phyloP scores from a whole-genome alignment of 2,329 filamentous ascomycete genomes.

The Colletotrichum sp. region DNA sequence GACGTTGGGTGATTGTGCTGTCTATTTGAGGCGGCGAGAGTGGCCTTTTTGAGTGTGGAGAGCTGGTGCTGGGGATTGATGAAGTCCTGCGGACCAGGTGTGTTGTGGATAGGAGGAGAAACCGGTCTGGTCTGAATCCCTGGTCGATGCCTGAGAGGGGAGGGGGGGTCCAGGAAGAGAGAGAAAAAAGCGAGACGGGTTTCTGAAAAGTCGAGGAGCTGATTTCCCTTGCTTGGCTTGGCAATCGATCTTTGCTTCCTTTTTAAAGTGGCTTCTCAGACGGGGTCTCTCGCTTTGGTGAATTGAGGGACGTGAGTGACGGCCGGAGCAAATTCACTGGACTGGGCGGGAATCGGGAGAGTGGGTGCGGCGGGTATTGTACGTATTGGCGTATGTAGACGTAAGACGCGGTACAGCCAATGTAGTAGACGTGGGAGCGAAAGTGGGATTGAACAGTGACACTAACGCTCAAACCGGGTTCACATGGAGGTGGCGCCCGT shows the following conservation, averaged over 20 bases:
- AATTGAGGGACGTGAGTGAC: background rate
- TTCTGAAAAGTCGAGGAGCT: slow-evolving; percentile 10
- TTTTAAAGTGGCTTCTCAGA: background rate
- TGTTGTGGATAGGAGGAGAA: background rate
- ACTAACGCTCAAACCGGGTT: slow-evolving; percentile 5
- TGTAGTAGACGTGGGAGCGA: background rate
- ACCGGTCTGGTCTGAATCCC: background rate
- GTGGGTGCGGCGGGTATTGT: background rate
- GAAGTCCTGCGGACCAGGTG: background rate
- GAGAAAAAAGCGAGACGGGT: background rate
- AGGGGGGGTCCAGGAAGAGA: background rate
- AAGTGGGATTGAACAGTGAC: slow-evolving; percentile 2
- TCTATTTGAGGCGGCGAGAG: background rate
- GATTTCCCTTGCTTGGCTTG: slow-evolving; percentile 20
- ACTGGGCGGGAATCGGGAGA: background rate
- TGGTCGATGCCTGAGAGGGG: background rate
- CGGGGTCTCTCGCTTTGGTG: background rate
- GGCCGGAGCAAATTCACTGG: background rate
- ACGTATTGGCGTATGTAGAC: background rate
- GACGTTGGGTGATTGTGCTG: background rate
- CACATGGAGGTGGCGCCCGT: slow-evolving; percentile 1
- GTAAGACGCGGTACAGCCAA: background rate
- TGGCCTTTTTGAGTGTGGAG: slow-evolving; percentile 6
- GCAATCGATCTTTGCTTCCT: slow-evolving; percentile 1
- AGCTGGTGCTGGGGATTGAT: background rate